phyloP scores from a whole-genome alignment of 768 basidiomycete species.

The Imleria badia region DNA sequence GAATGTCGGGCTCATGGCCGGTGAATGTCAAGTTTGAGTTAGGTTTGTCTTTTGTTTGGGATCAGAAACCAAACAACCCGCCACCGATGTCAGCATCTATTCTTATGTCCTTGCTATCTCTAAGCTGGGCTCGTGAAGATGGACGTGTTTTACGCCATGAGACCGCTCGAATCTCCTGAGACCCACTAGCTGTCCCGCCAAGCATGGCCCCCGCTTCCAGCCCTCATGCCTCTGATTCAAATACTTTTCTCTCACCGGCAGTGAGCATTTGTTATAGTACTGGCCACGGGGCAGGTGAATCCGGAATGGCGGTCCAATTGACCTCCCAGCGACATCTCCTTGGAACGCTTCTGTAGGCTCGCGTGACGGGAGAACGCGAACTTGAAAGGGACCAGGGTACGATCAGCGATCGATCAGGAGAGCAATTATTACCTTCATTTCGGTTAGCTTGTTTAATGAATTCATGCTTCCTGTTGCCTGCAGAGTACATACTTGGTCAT shows the following conservation, averaged over 20 bases:
- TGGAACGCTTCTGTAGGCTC: not conserved
- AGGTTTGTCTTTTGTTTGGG: constrained; percentile 4
- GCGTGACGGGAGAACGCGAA: not conserved
- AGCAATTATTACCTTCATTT: constrained; percentile 26
- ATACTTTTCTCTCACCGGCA: not conserved
- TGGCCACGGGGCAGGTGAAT: constrained; percentile 1
- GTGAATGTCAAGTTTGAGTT: not conserved
- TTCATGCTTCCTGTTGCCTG: constrained; percentile 7
- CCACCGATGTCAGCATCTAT: too few relatives aligned
- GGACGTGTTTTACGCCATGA: too few relatives aligned
- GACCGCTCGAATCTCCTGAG: too few relatives aligned
- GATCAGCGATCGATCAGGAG: constrained; percentile 29
- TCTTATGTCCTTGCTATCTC: too few relatives aligned
- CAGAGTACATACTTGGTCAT: not conserved
- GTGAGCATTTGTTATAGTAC: not conserved
- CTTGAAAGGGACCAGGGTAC: not conserved
- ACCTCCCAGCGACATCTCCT: not conserved
- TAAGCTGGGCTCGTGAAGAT: too few relatives aligned
- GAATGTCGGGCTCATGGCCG: constrained; percentile 12
- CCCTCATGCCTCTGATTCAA: not conserved
- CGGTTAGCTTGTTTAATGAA: constrained; percentile 23
- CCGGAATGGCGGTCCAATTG: not conserved
- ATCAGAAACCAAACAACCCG: constrained; percentile 12
- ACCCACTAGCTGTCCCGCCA: not conserved
- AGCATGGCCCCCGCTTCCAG: not conserved